Base-by-base conservation (phyloP, 495 filamentous ascomycete genomes). In the Usnea hakonensis region DNA sequence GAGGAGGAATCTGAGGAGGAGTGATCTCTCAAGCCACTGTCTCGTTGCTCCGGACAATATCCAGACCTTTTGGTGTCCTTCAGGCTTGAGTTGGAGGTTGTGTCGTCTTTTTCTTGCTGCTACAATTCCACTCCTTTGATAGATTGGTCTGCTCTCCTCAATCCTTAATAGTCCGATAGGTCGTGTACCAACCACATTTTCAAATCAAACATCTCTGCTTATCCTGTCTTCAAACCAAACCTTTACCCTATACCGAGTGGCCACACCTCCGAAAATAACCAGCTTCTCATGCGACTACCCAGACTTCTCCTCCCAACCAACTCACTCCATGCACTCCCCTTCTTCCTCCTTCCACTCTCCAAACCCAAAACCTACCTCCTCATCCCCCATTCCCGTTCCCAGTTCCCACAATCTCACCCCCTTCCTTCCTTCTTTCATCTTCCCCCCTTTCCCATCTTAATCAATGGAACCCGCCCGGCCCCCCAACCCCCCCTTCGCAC, bases 1-100 rank as follows among this genome's bases (percentile, higher is more conserved):
- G 90, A 92, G 33, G 81, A 83, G 28, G 83, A 83, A 33, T 76
- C 76, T 33, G 77, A 78, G 23, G 77, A 80, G 58, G 78, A 82
- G 60, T 76, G 72, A 35, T 13, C 21, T 62, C 5, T 26, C 46
- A 28, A 50, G 46, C 5, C 3, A 28, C 10, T 26, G 11, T 11
- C 48, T 52, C 48, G 48, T 28, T 32, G 14, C 14, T 30, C 46
- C 30, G 46, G 44, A 50, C 44, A 50, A 30, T 5, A 50, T 30
- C 2, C 44, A 4, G 26, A 19, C 28, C 19, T 19, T 28, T 52
- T 52, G 30, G 48, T 8, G 13, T 32, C 7, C 32, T 2, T 32
- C 48, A 19, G 46, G 48, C 48, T 52, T 52, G 1, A 19, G 5
- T 50, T 1, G 23, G 46, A 26, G 28, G 10, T 11, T 50, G 23